phyloP scores from a whole-genome alignment of 2,329 filamentous ascomycete genomes.

The Paecilomyces formosus region DNA sequence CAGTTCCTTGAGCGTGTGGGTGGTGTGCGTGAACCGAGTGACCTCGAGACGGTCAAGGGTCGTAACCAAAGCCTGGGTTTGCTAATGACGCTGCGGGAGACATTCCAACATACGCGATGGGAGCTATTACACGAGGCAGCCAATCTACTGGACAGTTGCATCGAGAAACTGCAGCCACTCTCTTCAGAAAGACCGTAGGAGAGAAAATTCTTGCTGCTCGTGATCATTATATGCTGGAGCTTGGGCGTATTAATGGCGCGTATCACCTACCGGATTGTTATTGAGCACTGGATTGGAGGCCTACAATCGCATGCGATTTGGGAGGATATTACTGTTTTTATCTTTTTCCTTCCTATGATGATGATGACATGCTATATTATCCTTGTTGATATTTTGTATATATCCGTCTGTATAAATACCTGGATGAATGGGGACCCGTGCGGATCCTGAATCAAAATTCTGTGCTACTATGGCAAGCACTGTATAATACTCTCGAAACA shows the following conservation, averaged over 20 bases:
- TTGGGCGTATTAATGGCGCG: neutral
- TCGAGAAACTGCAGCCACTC: conserved; percentile 46
- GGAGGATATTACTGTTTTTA: neutral
- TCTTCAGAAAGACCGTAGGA: neutral
- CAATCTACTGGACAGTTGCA: conserved; percentile 71
- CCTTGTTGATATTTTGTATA: neutral
- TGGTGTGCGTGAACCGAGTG: conserved; percentile 65
- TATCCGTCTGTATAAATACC: neutral
- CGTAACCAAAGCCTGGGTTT: conserved; percentile 78
- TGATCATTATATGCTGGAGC: neutral
- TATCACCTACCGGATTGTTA: neutral
- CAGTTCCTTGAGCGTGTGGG: conserved; percentile 67
- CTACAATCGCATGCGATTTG: neutral
- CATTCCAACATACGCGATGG: conserved; percentile 79
- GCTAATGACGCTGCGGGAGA: conserved; percentile 71
- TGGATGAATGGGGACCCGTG: neutral
- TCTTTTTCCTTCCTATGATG: neutral
- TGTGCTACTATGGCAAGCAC: neutral
- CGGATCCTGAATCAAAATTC: neutral
- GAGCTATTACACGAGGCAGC: conserved; percentile 85
- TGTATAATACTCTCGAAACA: neutral
- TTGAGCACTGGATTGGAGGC: neutral
- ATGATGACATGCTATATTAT: neutral
- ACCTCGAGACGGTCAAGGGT: conserved; percentile 63
- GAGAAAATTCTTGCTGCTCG: neutral